Conservation (phyloP, 768 basidiomycete species). For the Leccinum ochraceum region DNA sequence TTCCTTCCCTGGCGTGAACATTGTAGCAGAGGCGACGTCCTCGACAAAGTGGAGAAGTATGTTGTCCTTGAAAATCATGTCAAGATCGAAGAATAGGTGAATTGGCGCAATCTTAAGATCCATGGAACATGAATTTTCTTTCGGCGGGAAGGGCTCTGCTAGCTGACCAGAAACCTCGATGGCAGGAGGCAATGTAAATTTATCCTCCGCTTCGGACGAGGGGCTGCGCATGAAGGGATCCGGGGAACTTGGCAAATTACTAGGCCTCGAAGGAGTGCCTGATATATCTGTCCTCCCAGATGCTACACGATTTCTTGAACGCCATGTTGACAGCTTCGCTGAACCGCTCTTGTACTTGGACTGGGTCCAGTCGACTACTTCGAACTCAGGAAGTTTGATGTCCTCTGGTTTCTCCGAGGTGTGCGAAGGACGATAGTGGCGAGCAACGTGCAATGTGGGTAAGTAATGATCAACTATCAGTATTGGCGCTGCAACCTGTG, state of each 20-base stretch:
- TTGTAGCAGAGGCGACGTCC: slow-evolving; percentile 33
- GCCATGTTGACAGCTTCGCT: slow-evolving; percentile 65
- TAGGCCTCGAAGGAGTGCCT: slow-evolving; percentile 19
- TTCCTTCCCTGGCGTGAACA: slow-evolving; percentile 14
- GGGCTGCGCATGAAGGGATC: slow-evolving; percentile 22
- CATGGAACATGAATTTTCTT: slow-evolving; percentile 12
- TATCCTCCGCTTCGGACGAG: slow-evolving; percentile 18
- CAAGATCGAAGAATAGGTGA: slow-evolving; percentile 77
- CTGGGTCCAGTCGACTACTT: slow-evolving; percentile 63
- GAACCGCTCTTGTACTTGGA: slow-evolving; percentile 40
- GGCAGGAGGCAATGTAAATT: slow-evolving; percentile 12
- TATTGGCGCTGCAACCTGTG: slow-evolving; percentile 55
- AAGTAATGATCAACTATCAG: slow-evolving; percentile 76
- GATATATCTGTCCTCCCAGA: slow-evolving; percentile 17
- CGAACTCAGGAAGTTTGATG: slow-evolving; percentile 52
- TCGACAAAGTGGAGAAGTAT: slow-evolving; percentile 51
- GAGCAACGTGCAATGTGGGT: slow-evolving; percentile 50
- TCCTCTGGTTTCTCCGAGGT: slow-evolving; percentile 20
- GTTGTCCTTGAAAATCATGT: slow-evolving; percentile 38
- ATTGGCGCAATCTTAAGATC: slow-evolving; percentile 55
- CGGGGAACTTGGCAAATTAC: slow-evolving; percentile 18
- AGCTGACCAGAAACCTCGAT: slow-evolving; percentile 21
- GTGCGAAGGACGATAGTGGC: slow-evolving; percentile 44
- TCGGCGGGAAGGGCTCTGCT: background rate
- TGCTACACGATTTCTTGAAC: slow-evolving; percentile 41